A percentile compares a stretch with the other conserved stretches of the same genome.
Evolutionary conservation across 768 basidiomycete species (phyloP).

Genomic region (Lentinus brumalis): DNA sequence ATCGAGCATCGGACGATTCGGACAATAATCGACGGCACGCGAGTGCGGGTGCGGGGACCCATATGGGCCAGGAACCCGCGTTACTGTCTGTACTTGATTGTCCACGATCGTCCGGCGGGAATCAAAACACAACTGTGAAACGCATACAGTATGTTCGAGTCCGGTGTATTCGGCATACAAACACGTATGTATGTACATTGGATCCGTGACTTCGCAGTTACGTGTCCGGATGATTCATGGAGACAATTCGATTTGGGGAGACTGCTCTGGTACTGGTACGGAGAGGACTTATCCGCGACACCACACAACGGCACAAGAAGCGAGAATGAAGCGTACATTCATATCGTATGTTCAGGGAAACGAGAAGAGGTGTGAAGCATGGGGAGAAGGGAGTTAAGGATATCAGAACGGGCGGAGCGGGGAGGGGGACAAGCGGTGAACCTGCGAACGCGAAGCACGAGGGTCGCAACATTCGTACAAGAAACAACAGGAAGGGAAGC

Average conservation of each 20-base stretch:
- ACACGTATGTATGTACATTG: conserved; percentile 2
- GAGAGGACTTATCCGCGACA: not conserved
- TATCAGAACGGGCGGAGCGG: conserved; percentile 10
- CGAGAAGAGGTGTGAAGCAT: not conserved
- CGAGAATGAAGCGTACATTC: not conserved
- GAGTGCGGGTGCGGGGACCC: no score
- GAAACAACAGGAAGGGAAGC: not conserved
- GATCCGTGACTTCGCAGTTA: not conserved
- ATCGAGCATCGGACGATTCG: no score
- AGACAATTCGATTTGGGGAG: conserved; percentile 1
- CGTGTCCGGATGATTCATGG: not conserved
- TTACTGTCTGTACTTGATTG: no score
- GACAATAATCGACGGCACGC: no score
- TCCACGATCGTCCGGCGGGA: no score
- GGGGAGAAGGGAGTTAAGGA: conserved; percentile 13
- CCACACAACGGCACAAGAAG: not conserved
- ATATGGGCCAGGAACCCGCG: no score
- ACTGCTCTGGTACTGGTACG: conserved; percentile 1
- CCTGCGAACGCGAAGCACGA: not conserved
- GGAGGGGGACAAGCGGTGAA: not conserved
- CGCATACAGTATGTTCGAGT: not conserved
- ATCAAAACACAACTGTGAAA: no score
- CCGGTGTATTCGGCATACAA: not conserved
- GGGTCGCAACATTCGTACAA: conserved; percentile 7
- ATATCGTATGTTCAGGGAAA: not conserved